A percentile compares a stretch with the other conserved stretches of the same genome.
Evolutionary conservation across 2,329 filamentous ascomycete species (phyloP).

Genomic region (Phialocephala sp.): DNA sequence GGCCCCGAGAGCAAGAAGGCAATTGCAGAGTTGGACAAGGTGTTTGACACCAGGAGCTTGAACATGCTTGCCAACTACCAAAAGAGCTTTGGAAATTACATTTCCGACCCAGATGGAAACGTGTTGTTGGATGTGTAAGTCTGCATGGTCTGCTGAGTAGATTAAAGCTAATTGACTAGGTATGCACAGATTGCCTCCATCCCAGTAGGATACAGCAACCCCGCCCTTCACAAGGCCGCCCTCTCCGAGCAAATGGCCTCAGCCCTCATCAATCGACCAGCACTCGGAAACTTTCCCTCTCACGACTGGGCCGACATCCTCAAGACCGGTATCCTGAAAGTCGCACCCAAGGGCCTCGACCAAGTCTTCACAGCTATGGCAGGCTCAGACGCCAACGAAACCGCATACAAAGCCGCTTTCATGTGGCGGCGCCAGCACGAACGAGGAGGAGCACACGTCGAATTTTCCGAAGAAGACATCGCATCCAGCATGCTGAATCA

Average conservation of each 20-base stretch:
- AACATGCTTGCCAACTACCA: conserved; percentile 60
- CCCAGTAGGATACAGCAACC: conserved; percentile 83
- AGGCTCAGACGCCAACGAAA: conserved; percentile 83
- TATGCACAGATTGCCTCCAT: conserved; percentile 87
- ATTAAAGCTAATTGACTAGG: conserved; percentile 44
- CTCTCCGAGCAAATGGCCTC: conserved; percentile 73
- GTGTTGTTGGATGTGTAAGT: conserved; percentile 55
- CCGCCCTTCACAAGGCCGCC: conserved; percentile 67
- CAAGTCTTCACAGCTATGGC: conserved; percentile 83
- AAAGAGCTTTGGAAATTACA: conserved; percentile 59
- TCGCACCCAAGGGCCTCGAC: conserved; percentile 75
- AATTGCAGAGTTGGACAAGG: conserved; percentile 50
- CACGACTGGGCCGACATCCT: conserved; percentile 76
- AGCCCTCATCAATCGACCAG: conserved; percentile 78
- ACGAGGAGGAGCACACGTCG: conserved; percentile 67
- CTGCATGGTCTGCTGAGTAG: not conserved
- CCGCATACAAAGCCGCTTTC: conserved; percentile 85
- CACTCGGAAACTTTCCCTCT: conserved; percentile 80
- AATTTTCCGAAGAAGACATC: conserved; percentile 75
- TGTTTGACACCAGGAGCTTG: conserved; percentile 58
- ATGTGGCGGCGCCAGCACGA: conserved; percentile 78
- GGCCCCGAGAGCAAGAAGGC: conserved; percentile 46
- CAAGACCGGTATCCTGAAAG: conserved; percentile 71
- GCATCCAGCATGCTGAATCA: conserved; percentile 73
- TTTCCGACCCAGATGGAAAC: conserved; percentile 57